These are phyloP conservation scores for Trichosporon sp. DNA, from an alignment of 1,284 basidiomycete genomes.

Conservation along the genomic window DNA sequence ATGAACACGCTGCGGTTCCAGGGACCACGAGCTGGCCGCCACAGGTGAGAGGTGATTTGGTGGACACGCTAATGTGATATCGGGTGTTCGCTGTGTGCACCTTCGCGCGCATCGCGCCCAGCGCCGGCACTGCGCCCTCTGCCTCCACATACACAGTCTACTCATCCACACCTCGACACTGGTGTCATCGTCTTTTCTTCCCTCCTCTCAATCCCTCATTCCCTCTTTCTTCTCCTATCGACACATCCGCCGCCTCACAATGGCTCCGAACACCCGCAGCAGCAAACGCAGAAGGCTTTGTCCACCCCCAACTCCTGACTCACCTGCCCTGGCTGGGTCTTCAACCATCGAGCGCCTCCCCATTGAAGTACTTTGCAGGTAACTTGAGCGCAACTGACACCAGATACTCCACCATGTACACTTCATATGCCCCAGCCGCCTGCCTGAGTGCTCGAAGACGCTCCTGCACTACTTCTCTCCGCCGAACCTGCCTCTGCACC, in stretches of 20 bases:
- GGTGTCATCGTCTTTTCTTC: neutral
- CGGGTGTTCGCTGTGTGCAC: neutral
- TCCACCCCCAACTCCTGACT: neutral
- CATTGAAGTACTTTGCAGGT: neutral
- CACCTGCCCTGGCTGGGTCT: neutral
- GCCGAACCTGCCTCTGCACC: neutral
- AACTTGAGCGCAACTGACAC: neutral
- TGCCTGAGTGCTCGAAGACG: neutral
- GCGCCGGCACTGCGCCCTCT: neutral
- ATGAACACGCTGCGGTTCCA: no score
- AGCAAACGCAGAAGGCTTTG: neutral
- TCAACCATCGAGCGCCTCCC: neutral
- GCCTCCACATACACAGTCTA: neutral
- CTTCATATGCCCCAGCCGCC: neutral
- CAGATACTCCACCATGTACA: conserved; percentile 2
- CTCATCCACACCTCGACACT: neutral
- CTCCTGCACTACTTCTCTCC: neutral
- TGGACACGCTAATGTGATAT: neutral
- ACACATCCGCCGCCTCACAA: neutral
- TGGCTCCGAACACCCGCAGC: neutral
- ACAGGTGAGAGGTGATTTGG: no score
- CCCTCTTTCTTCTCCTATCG: neutral
- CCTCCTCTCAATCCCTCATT: neutral
- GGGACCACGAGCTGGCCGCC: no score
- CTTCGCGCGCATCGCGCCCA: neutral